Percentiles rank a stretch among this genome's conserved stretches.
phyloP scores from a whole-genome alignment of 2,329 filamentous ascomycete species.

The Albophoma yamanashiensis region DNA sequence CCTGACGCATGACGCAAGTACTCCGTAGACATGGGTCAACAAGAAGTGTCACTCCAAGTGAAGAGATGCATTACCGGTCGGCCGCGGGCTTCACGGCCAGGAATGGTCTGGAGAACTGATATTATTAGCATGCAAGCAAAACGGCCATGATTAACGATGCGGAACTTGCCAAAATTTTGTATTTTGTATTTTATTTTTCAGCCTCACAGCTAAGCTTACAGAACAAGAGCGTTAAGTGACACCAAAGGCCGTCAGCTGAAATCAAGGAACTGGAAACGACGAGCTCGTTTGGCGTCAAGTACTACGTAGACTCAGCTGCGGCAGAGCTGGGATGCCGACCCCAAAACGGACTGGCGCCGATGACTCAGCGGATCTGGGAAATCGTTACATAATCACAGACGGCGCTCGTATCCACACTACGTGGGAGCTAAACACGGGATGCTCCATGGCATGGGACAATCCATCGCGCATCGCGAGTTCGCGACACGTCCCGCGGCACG shows the following conservation, averaged over 20 bases:
- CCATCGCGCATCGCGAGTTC: conserved; percentile 2
- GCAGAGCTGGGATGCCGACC: not conserved
- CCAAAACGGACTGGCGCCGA: not conserved
- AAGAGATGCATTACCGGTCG: not conserved
- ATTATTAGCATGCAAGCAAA: not conserved
- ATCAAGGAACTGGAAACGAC: not conserved
- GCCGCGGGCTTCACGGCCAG: not conserved
- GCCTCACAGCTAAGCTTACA: not conserved
- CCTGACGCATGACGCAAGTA: not conserved
- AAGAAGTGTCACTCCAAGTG: not conserved
- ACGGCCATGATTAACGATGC: not conserved
- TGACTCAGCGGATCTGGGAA: not conserved
- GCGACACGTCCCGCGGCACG: not conserved
- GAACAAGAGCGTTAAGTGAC: not conserved
- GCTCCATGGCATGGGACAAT: not conserved
- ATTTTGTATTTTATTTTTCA: no score
- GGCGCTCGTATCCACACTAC: not conserved
- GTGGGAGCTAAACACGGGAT: not conserved
- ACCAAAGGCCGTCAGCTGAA: not conserved
- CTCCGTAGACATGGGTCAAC: not conserved
- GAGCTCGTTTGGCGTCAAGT: no score
- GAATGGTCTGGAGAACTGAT: not conserved
- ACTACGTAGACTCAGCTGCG: not conserved
- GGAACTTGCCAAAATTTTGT: no score
- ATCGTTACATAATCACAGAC: not conserved